phyloP scores from a whole-genome alignment of 2,329 filamentous ascomycete genomes.

The Neoascochyta sp. region DNA sequence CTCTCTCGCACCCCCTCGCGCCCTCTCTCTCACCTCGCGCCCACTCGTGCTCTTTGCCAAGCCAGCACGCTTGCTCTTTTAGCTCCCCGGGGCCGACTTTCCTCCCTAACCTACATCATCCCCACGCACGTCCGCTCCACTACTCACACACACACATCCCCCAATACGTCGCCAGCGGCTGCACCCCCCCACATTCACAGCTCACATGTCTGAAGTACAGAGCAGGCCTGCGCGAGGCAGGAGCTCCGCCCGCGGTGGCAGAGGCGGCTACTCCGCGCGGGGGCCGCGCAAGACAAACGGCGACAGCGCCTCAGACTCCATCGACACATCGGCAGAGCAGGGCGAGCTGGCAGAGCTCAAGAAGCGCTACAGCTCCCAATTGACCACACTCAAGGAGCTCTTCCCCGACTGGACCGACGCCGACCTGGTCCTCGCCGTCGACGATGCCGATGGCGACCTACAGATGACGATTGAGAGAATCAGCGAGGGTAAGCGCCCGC shows the following conservation, averaged over 20 bases:
- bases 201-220: conserved; percentile 89
- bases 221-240: conserved; percentile 84
- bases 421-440: conserved; percentile 86
- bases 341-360: conserved; percentile 89
- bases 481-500: conserved; percentile 61
- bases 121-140: conserved; percentile 23
- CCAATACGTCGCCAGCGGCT: conserved; percentile 21
- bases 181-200: conserved; percentile 41
- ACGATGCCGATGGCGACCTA: conserved; percentile 78
- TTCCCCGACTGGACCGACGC: conserved; percentile 95
- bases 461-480: conserved; percentile 73
- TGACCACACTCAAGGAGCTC: conserved; percentile 82
- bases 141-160: conserved; percentile 21
- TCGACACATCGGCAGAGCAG: conserved; percentile 69
- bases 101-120: conserved; percentile 33
- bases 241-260: conserved; percentile 82
- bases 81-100: conserved; percentile 26
- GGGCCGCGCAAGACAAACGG: conserved; percentile 61
- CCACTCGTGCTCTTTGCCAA: no score
- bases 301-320: conserved; percentile 59
- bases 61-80: conserved; percentile 29
- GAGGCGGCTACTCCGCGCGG: conserved; percentile 62
- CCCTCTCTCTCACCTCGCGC: no score
- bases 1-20: no score
- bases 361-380: conserved; percentile 78